Base-by-base conservation (phyloP, 2,329 filamentous ascomycete species). In the Stagonosporopsis vannaccii region DNA sequence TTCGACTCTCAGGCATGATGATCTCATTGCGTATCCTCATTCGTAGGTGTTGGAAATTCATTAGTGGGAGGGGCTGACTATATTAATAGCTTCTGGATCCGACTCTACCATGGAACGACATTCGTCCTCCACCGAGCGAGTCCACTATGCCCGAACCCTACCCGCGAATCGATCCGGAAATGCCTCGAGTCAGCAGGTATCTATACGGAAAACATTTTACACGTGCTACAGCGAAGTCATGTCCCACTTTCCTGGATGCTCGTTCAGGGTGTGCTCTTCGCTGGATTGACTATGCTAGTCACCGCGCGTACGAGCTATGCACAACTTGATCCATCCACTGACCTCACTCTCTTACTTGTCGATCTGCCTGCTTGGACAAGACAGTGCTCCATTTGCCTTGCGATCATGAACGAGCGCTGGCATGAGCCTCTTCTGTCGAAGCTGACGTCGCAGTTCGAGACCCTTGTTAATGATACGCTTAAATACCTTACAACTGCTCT, bases 341-440 rank as follows among this genome's bases (percentile, higher is more conserved):
- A 35, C 15, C 11, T 39, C 12, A 25, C n/a, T 19, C 35, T 36
- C 7, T 5, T 53, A 9, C 40, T 53, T 3, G 41, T 53, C 23
- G 50, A 53, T 17, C 32, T 53, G 4, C 41, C 50, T 2, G 41
- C 33, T 6, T 53, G 50, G 50, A 53, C 23, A 2, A 33, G 50
- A 22, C 35, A 46, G 33, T 53, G 50, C 17, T 53, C 41, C 26
- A 26, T 53, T 25, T 53, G 50, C 15, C 35, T 53, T 6, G 50
- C 50, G 3, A 53, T 53, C 13, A 53, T 53, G 41, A 46, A 53
- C 17, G 50, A 53, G 17, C 50, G 50, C 13, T 53, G 50, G 50
- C 3, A 46, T 8, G 41, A 53, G 13, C 30, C 35, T 39, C 25
- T 47, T 15, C 26, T 53, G 17, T 46, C 41, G 15, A 41, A 37